Evolutionary conservation across 345 rosid genomes (phyloP), one percentile per base, ranked within the genome.

Genomic region (Dipteronia sinensis): DNA sequence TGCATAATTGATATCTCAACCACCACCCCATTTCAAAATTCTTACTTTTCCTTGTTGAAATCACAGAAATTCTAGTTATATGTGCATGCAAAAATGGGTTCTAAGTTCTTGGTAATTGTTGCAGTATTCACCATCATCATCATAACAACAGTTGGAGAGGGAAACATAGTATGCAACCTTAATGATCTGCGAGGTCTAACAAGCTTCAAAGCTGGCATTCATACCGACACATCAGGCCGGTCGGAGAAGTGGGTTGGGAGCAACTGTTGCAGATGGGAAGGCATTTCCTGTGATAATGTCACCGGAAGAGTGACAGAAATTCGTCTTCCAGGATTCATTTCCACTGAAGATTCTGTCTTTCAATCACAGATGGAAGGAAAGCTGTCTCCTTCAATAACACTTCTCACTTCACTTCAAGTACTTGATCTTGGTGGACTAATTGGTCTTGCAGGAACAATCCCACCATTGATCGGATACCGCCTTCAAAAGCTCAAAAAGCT

Each of bases 361-460:
- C 90, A 85, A 29, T 83, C 91, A 3, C 81, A 77, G 80, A 86
- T 90, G 86, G 78, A 59, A 73, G 93, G 93, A 6, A 29, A 4
- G 74, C 66, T 90, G 61, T 86, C 90, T 62, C 85, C 90, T 47
- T 86, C 87, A 11, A 51, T 88, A 75, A 73, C 83, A 55, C 71
- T 79, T 62, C 76, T 86, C 72, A 77, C 80, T 64, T 86, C 78
- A 25, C 89, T 90, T 29, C 46, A 85, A 71, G 88, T 90, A 31
- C 80, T 90, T 42, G 88, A 89, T 81, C 89, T 89, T 31, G 91
- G 93, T 44, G 89, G 87, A 66, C 87, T 90, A 6, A 65, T 80
- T 8, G 82, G 80, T 51, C 83, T 88, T 10, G 46, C 84, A 3
- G 93, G 91, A 55, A 77, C 3, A 25, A 84, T 90, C 20, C 90